Percentiles rank a stretch among this genome's conserved stretches.
Conservation (phyloP, 345 rosid species). For the Dovyalis caffra region DNA sequence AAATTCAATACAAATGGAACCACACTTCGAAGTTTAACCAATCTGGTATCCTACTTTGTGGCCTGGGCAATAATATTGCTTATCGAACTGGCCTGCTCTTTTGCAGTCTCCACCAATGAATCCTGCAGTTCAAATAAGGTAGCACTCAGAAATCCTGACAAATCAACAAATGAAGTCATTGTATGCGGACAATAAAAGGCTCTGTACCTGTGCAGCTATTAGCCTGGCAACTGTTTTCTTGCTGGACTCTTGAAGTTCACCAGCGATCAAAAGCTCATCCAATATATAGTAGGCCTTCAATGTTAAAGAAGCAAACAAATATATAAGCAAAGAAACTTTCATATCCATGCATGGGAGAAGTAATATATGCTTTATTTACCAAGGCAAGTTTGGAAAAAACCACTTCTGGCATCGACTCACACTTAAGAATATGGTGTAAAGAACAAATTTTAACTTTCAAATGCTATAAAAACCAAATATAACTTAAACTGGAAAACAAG, state of each 20-base stretch:
- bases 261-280: conserved; percentile 91
- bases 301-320: conserved; percentile 19
- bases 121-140: conserved; percentile 43
- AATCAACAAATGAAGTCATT: background rate
- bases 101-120: conserved; percentile 89
- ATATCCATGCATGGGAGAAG: background rate
- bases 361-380: background rate
- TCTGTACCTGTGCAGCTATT: conserved; percentile 82
- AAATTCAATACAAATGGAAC: background rate
- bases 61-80: conserved; percentile 93
- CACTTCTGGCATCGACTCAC: background rate
- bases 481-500: background rate
- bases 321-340: conserved; percentile 2
- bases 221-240: conserved; percentile 87
- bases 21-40: background rate
- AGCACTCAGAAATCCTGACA: background rate
- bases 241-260: conserved; percentile 96
- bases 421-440: background rate
- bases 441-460: background rate
- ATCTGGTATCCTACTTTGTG: conserved; percentile 51
- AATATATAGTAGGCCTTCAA: conserved; percentile 81
- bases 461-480: background rate
- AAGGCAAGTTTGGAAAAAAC: background rate
- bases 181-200: no score
- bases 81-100: conserved; percentile 85